Evolutionary conservation across 2,329 filamentous ascomycete genomes (phyloP).

Genomic region (Aspergillus sp.): DNA sequence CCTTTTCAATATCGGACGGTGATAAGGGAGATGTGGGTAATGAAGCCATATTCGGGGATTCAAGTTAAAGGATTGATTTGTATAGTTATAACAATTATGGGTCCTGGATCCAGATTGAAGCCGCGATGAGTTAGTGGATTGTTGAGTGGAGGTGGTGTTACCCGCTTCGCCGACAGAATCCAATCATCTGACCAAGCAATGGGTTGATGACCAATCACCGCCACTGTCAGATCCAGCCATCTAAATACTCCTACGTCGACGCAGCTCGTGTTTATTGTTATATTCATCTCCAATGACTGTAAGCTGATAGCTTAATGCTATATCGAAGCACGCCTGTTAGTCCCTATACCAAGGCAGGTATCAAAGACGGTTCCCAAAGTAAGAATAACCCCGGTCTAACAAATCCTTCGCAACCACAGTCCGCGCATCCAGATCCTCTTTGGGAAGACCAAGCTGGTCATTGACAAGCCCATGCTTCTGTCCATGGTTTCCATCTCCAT

Average conservation of each 20-base stretch:
- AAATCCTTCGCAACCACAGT: background rate
- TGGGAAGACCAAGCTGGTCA: constrained; percentile 54
- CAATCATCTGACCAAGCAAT: too few species aligned
- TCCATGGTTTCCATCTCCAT: constrained; percentile 44
- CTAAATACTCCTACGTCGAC: constrained; percentile 2
- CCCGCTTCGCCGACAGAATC: too few species aligned
- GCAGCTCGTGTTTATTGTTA: background rate
- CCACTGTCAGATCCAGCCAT: background rate
- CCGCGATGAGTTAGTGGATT: too few species aligned
- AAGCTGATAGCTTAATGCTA: background rate
- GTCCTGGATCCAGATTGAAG: too few species aligned
- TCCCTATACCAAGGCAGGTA: background rate
- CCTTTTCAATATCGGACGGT: too few species aligned
- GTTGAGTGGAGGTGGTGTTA: too few species aligned
- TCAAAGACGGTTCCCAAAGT: background rate
- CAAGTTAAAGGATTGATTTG: too few species aligned
- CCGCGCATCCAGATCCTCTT: constrained; percentile 58
- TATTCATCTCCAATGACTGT: too few species aligned
- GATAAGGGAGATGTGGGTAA: too few species aligned
- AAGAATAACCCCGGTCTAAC: background rate
- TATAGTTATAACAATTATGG: too few species aligned
- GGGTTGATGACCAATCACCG: too few species aligned
- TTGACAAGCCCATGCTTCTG: constrained; percentile 46
- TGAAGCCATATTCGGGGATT: too few species aligned
- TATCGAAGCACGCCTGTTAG: background rate